Base-by-base conservation (phyloP, 2,329 filamentous ascomycete genomes). In the Fusarium transvaalense region DNA sequence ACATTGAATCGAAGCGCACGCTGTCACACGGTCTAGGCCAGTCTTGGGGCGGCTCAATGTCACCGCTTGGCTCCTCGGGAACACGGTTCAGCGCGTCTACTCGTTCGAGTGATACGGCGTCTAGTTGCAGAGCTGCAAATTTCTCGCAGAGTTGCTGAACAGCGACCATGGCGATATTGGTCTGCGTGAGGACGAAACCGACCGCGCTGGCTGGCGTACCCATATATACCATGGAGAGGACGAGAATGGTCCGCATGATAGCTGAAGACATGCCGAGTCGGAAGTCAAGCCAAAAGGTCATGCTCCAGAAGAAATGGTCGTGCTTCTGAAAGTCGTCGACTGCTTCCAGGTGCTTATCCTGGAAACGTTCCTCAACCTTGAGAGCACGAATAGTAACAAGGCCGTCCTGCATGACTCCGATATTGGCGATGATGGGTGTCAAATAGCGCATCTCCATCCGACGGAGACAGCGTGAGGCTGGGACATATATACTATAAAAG, bases 251-350 rank as follows among this genome's bases (percentile, higher is more conserved):
- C 0, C 92, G 93, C 10, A 92, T 92, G 5, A 87, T 76, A 0
- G 91, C 91, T 0, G 93, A 93, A 8, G 77, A 74, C 41, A 77
- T 68, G 52, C 76, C 74, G 57, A 96, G 95, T 14, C 94, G 89
- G 74, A 91, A 93, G 76, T 90, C 89, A 4, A 97, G 84, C 94
- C 94, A 97, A 10, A 89, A 88, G 69, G 97, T 93, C 42, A 97
- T 84, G 61, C 90, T 92, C 91, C 94, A 97, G 80, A 97, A 97
- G 80, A 97, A 97, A 77, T 97, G 94, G 74, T 97, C 94, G 86
- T 97, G 96, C 76, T 93, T 93, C 77, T 97, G 94, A 76, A 97
- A 97, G 19, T 89, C 89, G 75, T 97, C 94, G 0, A 94, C 93
- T 1, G 94, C 93, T 3, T 85, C 82, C 34, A 97, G 90, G 53